phyloP scores from a whole-genome alignment of 2,329 filamentous ascomycete species.

The Teratosphaeria destructans region DNA sequence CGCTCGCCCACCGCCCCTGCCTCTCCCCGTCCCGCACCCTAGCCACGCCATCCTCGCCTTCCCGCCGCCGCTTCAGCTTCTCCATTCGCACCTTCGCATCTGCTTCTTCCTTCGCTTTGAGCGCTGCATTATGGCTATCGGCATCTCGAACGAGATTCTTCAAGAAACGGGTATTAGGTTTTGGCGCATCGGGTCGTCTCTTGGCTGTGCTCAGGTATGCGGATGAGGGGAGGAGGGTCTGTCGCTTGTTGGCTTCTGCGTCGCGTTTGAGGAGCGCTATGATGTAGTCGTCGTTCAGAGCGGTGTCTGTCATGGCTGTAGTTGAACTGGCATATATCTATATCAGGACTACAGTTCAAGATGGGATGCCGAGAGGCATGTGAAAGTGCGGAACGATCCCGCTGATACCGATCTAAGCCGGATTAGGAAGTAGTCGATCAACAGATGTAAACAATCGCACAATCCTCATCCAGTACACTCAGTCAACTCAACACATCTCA shows the following conservation, averaged over 20 bases:
- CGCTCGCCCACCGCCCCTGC: conserved; percentile 11
- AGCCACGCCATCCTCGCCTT: conserved; percentile 31
- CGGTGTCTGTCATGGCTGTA: neutral
- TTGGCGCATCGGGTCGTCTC: conserved; percentile 45
- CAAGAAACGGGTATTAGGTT: conserved; percentile 85
- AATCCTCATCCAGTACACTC: neutral
- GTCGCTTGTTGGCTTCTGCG: conserved; percentile 48
- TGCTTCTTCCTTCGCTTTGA: conserved; percentile 72
- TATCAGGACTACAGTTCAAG: neutral
- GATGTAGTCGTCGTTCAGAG: conserved; percentile 57
- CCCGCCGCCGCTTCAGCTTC: conserved; percentile 24
- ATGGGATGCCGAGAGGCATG: neutral
- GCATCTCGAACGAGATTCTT: conserved; percentile 81
- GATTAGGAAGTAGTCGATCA: neutral
- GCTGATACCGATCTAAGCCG: neutral
- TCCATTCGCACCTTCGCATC: conserved; percentile 62
- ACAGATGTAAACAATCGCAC: neutral
- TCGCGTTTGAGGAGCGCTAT: conserved; percentile 71
- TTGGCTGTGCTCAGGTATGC: neutral
- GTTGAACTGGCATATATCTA: neutral
- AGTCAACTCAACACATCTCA: neutral
- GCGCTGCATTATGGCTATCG: conserved; percentile 75
- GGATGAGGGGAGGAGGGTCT: neutral
- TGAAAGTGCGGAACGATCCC: neutral
- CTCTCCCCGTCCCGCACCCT: conserved; percentile 8